Evolutionary conservation across 2,329 filamentous ascomycete species (phyloP), one percentile per base, ranked within the genome.

Genomic region (Aspergillus ibericus): DNA sequence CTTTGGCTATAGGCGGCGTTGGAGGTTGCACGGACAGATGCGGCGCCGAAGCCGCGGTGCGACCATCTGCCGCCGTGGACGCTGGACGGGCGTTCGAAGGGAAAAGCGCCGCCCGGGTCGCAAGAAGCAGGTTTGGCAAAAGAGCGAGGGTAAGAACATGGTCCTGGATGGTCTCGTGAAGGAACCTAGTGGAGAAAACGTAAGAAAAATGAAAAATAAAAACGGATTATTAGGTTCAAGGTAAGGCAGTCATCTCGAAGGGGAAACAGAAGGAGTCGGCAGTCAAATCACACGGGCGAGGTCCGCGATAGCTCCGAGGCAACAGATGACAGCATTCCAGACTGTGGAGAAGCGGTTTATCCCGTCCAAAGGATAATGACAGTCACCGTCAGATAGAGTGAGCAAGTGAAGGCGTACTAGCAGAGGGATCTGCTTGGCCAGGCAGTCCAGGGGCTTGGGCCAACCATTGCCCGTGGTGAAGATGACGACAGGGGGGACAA

Each of bases 71-170:
- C 51, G 52, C 54, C 46, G 62, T 55, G 60, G 58, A 62, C 53
- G 85, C 83, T 59, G 87, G 88, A 61, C 89, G 87, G 67, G 85
- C 82, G 76, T 96, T 96, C 77, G 91, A 89, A 65, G 95, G 93
- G 73, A 97, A 98, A 56, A 98, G 80, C 60, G 90, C 85, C 68
- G 85, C 86, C 72, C 95, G 90, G 69, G 90, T 82, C 65, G 86
- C 74, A 55, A 72, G 73, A 20, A 81, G 73, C 65, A 91, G 76
- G 71, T 81, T 81, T 72, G 90, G 86, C 56, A 92, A 80, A 66
- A 84, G 81, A 61, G 82, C 81, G 66, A 87, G 81, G 76, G 88
- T 84, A 62, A 92, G 80, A 60, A 90, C 72, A 71, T 83, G 78
- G 83, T 81, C 77, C 83, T 89, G 75, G 69, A 78, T 80, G 67